Base-by-base conservation (phyloP, 2,329 filamentous ascomycete genomes). In the Cephalotrichum gorgonifer region DNA sequence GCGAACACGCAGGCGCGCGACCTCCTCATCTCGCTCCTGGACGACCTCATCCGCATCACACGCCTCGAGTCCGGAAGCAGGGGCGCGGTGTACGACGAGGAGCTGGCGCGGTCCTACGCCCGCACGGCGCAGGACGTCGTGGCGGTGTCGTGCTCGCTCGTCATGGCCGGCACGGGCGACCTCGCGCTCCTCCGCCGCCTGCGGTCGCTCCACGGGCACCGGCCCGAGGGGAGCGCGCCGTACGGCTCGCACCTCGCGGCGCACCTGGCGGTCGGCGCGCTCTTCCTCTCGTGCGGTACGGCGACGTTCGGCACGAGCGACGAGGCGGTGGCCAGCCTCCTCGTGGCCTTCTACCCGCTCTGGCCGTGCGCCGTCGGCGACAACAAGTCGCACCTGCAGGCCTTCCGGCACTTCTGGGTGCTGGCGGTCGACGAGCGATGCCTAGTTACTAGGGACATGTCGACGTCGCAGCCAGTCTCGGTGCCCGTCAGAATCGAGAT, bases 141-240 rank as follows among this genome's bases (percentile, higher is more conserved):
- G 11, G 88, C 88, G 1, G 71, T 98, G 6, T 85, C 89, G 6
- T 80, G 81, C 22, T 83, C 93, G 1, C 88, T 86, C 2, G 88
- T 97, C 47, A 97, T 97, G 91, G 89, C 94, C 6, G 93, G 93
- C 26, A 95, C 89, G 0, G 93, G 94, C 35, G 94, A 98, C 60
- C 71, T 98, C 20, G 69, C 79, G 2, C 83, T 95, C 1, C 85
- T 97, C 57, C 83, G 93, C 22, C 83, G 91, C 14, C 74, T 98
- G 28, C 85, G 93, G 15, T 81, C 86, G 15, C 77, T 98, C 35
- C 94, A 98, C 62, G 91, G 90, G 22, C 83, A 90, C 15, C 33
- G 20, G 33, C 6, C 33, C 33, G 30, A n/a, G 15, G 17, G 15
- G 23, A 87, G 93, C 33, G 91, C 85, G 0, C 85, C 90, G 0